A percentile compares a stretch with the other conserved stretches of the same genome.
phyloP scores from a whole-genome alignment of 495 filamentous ascomycete species.

The Penicillium robsamsonii region DNA sequence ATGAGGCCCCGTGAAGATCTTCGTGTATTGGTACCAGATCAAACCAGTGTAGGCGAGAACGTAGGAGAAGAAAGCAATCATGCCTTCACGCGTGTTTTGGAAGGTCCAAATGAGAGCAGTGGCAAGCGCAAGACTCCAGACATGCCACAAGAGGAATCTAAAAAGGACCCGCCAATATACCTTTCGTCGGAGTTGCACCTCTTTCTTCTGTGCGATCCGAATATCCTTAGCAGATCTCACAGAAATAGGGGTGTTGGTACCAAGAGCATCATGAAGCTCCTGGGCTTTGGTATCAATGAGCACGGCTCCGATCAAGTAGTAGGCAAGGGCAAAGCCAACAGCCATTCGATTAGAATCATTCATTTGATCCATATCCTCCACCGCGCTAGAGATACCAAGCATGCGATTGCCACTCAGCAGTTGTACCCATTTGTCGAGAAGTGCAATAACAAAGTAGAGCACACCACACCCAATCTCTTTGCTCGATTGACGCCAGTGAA shows the following conservation, averaged over 20 bases:
- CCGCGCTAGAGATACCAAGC: conserved; percentile 40
- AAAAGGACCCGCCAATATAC: conserved; percentile 55
- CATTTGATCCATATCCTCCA: conserved; percentile 43
- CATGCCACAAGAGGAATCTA: conserved; percentile 54
- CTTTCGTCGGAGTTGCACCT: conserved; percentile 47
- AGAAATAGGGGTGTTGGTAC: conserved; percentile 33
- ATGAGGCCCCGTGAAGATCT: conserved; percentile 56
- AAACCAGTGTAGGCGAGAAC: conserved; percentile 56
- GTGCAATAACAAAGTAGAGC: conserved; percentile 58
- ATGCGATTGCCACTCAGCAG: conserved; percentile 47
- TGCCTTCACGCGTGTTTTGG: conserved; percentile 37
- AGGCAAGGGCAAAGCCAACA: conserved; percentile 56
- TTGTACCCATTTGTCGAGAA: conserved; percentile 60
- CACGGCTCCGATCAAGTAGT: conserved; percentile 59
- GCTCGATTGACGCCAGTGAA: conserved; percentile 59
- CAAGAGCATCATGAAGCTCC: conserved; percentile 50
- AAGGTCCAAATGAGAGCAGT: conserved; percentile 56
- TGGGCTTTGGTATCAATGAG: conserved; percentile 58
- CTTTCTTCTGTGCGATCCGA: conserved; percentile 43
- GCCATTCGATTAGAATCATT: conserved; percentile 48
- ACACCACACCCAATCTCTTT: conserved; percentile 57
- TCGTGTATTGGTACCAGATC: conserved; percentile 61
- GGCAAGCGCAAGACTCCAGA: conserved; percentile 54
- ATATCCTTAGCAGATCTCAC: conserved; percentile 39
- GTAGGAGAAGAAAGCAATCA: conserved; percentile 53